Evolutionary conservation across 257 asterid genomes (phyloP).

Genomic region (Solanum tarapatanum): DNA sequence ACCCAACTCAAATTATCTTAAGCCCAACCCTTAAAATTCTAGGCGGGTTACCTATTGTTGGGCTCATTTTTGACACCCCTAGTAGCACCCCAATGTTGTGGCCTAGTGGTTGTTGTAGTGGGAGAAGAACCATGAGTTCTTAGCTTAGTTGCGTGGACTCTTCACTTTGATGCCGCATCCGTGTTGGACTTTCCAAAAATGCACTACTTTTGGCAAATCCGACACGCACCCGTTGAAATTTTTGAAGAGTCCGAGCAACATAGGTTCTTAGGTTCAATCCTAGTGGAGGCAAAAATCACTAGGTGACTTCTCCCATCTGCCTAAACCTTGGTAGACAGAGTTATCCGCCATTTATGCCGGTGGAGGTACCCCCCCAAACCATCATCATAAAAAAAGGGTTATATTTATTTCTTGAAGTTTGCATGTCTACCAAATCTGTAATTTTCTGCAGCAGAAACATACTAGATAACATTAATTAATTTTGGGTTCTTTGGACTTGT

Average conservation of each 20-base stretch:
- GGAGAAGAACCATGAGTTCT: background rate
- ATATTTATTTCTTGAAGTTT: background rate
- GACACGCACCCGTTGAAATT: no score
- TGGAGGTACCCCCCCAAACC: background rate
- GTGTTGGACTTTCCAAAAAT: no score
- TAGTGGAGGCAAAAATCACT: background rate
- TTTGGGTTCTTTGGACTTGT: background rate
- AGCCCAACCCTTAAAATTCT: no score
- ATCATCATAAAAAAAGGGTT: background rate
- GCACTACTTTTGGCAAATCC: no score
- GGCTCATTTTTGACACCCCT: no score
- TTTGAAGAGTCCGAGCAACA: no score
- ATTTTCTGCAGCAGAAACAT: background rate
- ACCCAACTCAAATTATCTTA: no score
- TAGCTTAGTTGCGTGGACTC: background rate
- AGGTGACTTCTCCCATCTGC: background rate
- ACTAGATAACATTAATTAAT: background rate
- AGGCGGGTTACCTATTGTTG: no score
- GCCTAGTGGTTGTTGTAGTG: background rate
- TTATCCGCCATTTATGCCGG: background rate
- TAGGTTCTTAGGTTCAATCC: background rate
- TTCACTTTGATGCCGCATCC: no score
- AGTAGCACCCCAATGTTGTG: background rate
- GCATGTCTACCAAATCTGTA: background rate
- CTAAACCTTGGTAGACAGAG: background rate